phyloP scores from a whole-genome alignment of 768 basidiomycete species.

The Leccinum broughii region DNA sequence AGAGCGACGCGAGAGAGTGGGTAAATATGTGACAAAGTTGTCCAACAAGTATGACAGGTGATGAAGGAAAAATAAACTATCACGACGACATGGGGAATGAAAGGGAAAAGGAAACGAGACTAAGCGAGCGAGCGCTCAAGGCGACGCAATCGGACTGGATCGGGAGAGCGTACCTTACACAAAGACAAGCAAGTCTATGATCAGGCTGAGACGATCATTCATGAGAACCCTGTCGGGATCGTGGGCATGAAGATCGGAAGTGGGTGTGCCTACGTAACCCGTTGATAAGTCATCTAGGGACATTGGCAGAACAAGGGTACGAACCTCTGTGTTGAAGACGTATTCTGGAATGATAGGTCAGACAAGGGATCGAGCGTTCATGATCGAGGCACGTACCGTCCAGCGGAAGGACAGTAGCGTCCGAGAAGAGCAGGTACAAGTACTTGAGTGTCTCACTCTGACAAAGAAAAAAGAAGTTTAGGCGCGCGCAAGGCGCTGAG shows the following conservation, averaged over 20 bases:
- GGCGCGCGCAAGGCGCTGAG: neutral
- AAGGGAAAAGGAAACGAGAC: too few relatives aligned
- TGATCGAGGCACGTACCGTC: slow-evolving; percentile 51
- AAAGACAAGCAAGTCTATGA: neutral
- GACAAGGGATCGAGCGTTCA: neutral
- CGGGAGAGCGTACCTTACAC: too few relatives aligned
- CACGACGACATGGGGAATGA: too few relatives aligned
- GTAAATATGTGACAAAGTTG: too few relatives aligned
- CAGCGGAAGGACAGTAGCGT: slow-evolving; percentile 68
- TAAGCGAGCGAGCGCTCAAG: too few relatives aligned
- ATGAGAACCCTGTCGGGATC: slow-evolving; percentile 49
- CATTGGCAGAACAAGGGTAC: slow-evolving; percentile 29
- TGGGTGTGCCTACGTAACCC: slow-evolving; percentile 55
- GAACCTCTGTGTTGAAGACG: slow-evolving; percentile 89
- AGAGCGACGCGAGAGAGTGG: too few relatives aligned
- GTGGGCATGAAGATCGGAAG: slow-evolving; percentile 66
- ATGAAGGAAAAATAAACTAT: too few relatives aligned
- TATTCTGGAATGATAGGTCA: slow-evolving; percentile 49
- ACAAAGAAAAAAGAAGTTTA: neutral
- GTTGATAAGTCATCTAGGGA: neutral
- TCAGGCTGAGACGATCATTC: slow-evolving; percentile 14
- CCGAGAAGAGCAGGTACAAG: slow-evolving; percentile 83
- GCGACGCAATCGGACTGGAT: too few relatives aligned
- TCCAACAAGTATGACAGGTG: too few relatives aligned
- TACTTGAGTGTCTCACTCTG: slow-evolving; percentile 92